Conservation (phyloP, 129 eudicot species). For the Centaurea solstitialis region DNA sequence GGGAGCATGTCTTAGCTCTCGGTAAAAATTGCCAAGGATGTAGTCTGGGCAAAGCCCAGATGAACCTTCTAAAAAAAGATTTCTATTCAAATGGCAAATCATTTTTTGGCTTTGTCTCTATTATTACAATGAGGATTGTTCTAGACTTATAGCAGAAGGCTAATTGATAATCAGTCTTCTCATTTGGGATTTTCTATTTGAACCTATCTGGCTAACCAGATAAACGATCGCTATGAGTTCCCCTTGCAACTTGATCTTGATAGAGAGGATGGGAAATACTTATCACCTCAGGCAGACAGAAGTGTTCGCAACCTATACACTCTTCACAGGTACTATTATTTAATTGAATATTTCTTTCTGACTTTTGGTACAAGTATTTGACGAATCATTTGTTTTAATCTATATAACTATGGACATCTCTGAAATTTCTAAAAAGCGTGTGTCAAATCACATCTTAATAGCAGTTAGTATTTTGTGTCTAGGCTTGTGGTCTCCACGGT, state of each 20-base stretch:
- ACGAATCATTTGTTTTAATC: not conserved
- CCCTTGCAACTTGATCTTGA: slow-evolving; percentile 92
- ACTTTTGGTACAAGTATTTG: not conserved
- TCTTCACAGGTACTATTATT: slow-evolving; percentile 69
- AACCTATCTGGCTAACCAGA: slow-evolving; percentile 37
- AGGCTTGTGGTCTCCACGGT: too few species aligned
- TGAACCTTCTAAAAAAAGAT: too few species aligned
- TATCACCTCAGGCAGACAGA: slow-evolving; percentile 85
- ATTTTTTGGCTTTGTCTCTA: not conserved
- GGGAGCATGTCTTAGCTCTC: too few species aligned
- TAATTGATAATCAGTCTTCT: slow-evolving; percentile 11
- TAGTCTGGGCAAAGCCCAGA: too few species aligned
- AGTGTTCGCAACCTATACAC: slow-evolving; percentile 81
- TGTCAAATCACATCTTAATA: not conserved
- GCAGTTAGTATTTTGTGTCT: not conserved
- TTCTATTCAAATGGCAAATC: not conserved
- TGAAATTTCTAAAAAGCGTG: not conserved
- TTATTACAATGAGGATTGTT: slow-evolving; percentile 22
- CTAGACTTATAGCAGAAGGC: slow-evolving; percentile 15
- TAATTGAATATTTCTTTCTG: not conserved
- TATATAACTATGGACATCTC: not conserved
- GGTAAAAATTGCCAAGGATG: too few species aligned
- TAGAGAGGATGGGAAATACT: slow-evolving; percentile 73
- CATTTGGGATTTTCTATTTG: slow-evolving; percentile 11
- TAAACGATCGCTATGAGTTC: slow-evolving; percentile 89